These are phyloP conservation scores for Pythium brachiatum DNA, from an alignment of 352 stramenopile species.

Conservation along the genomic window DNA sequence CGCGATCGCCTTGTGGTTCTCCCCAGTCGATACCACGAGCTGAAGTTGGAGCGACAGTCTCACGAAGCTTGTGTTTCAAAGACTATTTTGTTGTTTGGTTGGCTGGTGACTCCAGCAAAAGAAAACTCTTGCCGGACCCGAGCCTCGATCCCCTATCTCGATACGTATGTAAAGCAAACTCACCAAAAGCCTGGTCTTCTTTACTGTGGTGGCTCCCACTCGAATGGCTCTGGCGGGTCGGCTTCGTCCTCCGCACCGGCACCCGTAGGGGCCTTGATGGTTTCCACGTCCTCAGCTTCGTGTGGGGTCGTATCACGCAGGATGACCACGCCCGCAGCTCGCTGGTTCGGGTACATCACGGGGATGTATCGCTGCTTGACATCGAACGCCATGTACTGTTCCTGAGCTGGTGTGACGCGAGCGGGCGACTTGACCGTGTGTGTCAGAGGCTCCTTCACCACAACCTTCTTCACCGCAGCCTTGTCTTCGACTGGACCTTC, in stretches of 20 bases:
- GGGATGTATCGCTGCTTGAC: conserved; percentile 91
- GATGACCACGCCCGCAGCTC: conserved; percentile 93
- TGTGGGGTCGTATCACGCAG: conserved; percentile 93
- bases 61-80: background rate
- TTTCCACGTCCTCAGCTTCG: conserved; percentile 93
- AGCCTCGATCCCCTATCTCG: background rate
- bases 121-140: background rate
- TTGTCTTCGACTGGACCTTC: conserved; percentile 43
- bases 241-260: conserved; percentile 93
- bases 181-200: background rate
- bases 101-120: background rate
- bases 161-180: conserved; percentile 2
- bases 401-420: conserved; percentile 92
- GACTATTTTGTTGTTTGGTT: conserved; percentile 3
- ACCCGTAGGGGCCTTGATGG: conserved; percentile 88
- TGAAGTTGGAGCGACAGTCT: no score
- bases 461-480: conserved; percentile 47
- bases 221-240: conserved; percentile 94
- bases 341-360: conserved; percentile 65
- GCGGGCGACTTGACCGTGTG: conserved; percentile 94
- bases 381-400: conserved; percentile 89
- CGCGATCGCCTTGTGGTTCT: no score
- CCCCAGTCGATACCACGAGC: no score
- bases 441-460: conserved; percentile 89
- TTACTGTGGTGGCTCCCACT: conserved; percentile 90